Evolutionary conservation across 2,329 filamentous ascomycete species (phyloP).

Genomic region (Pleoardoris graminearum): DNA sequence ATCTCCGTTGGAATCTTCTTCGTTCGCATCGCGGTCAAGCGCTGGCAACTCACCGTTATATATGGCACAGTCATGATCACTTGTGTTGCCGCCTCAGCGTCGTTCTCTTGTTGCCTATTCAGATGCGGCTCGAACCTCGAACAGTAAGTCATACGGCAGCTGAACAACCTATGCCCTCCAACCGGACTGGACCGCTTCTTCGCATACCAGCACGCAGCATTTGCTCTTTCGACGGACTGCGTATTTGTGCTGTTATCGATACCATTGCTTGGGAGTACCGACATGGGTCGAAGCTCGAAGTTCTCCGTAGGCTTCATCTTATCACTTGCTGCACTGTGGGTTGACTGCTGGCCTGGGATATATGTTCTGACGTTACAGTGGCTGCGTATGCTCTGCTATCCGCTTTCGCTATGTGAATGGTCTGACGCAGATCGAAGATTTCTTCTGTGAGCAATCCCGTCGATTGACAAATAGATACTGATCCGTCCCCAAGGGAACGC

Average conservation of each 20-base stretch:
- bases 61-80: slow-evolving; percentile 45
- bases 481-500: slow-evolving; percentile 43
- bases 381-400: slow-evolving; percentile 59
- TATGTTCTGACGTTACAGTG: slow-evolving; percentile 37
- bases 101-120: slow-evolving; percentile 57
- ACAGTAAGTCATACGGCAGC: slow-evolving; percentile 35
- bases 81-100: slow-evolving; percentile 39
- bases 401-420: slow-evolving; percentile 53
- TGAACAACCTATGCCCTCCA: slow-evolving; percentile 47
- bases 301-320: slow-evolving; percentile 58
- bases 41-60: slow-evolving; percentile 46
- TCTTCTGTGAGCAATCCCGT: slow-evolving; percentile 42
- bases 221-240: slow-evolving; percentile 38
- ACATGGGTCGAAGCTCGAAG: slow-evolving; percentile 59
- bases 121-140: slow-evolving; percentile 50
- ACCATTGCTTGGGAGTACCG: slow-evolving; percentile 58
- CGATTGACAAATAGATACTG: neutral
- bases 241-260: slow-evolving; percentile 43
- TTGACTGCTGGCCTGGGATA: neutral
- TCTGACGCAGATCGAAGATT: slow-evolving; percentile 49
- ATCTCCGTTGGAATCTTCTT: slow-evolving; percentile 53
- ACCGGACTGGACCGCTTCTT: slow-evolving; percentile 55
- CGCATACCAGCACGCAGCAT: slow-evolving; percentile 48
- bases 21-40: slow-evolving; percentile 47
- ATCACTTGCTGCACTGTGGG: slow-evolving; percentile 48